Base-by-base conservation (phyloP, 441 rosid genomes). In the Gossypium lobatum region DNA sequence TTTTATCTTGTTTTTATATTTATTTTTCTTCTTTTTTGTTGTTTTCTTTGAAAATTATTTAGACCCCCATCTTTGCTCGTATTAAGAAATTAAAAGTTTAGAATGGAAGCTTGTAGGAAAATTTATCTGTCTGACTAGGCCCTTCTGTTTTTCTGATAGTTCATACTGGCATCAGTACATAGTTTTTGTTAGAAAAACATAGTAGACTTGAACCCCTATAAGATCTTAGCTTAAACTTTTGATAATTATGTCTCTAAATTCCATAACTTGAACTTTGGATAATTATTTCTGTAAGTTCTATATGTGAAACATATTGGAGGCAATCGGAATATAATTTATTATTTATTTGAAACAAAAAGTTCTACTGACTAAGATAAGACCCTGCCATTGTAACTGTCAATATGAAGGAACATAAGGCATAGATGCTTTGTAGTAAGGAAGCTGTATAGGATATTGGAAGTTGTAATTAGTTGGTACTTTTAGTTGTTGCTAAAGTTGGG, bases 21-120 rank as follows among this genome's bases (percentile, higher is more conserved):
- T 26, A 5, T 52, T 20, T 31, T 34, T 34, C 39, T 34, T 21
- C 5, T 72, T 16, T 50, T 45, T 10, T 52, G 9, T 28, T 9
- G 26, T 67, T 61, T 67, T 45, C 1, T 28, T 3, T 20, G 18
- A 69, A 57, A 73, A 2, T 59, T 25, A 62, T 55, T 28, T 26
- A 68, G 61, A 48, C 26, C 53, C 42, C 37, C 62, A 28, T 59
- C 6, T 61, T 17, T 75, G 61, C 68, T 63, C 58, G 25, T 62
- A 58, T 67, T 52, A 20, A 48, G 69, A 23, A 14, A 60, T 54
- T 13, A 31, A 70, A 75, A 63, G 20, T 64, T 42, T 11, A 42
- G 1, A 42, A 20, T 20, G 31, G 52, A 64, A 42, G 17, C 31
- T 20, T 64, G 54, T 64, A 65, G 58, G 59, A 45, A 58, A 1